phyloP scores from a whole-genome alignment of 108 stramenopile species.

The Hondaea fermentalgiana region DNA sequence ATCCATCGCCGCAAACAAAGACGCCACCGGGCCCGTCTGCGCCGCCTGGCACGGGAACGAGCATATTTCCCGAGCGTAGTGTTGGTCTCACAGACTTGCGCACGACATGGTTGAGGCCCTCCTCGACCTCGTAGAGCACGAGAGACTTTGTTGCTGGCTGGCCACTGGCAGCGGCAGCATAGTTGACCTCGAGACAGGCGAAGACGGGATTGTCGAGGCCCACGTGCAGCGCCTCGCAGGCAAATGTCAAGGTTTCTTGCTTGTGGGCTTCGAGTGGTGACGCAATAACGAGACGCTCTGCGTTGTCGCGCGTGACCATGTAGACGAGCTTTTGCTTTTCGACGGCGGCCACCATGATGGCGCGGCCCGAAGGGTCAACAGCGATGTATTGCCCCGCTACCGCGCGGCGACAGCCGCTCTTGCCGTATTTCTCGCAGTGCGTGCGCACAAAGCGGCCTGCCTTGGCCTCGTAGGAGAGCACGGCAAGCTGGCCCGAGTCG shows the following conservation, averaged over 20 bases:
- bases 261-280: constrained; percentile 93
- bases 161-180: constrained; percentile 67
- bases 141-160: constrained; percentile 4
- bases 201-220: constrained; percentile 96
- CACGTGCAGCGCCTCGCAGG: constrained; percentile 79
- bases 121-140: constrained; percentile 94
- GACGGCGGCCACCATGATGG: constrained; percentile 69
- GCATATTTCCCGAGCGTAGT: constrained; percentile 62
- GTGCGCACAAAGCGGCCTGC: constrained; percentile 13
- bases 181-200: constrained; percentile 85
- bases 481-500: constrained; percentile 72
- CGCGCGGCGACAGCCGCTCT: constrained; percentile 73
- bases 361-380: constrained; percentile 83
- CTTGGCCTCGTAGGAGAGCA: constrained; percentile 64
- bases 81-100: constrained; percentile 40
- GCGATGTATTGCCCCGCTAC: constrained; percentile 93
- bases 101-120: constrained; percentile 95
- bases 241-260: constrained; percentile 65
- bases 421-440: constrained; percentile 46
- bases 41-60: constrained; percentile 85
- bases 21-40: constrained; percentile 83
- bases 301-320: constrained; percentile 74
- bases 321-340: constrained; percentile 97
- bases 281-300: constrained; percentile 67
- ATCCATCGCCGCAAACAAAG: constrained; percentile 86